Base-by-base conservation (phyloP, 306 rosid genomes). In the Mimosa bimucronata region DNA sequence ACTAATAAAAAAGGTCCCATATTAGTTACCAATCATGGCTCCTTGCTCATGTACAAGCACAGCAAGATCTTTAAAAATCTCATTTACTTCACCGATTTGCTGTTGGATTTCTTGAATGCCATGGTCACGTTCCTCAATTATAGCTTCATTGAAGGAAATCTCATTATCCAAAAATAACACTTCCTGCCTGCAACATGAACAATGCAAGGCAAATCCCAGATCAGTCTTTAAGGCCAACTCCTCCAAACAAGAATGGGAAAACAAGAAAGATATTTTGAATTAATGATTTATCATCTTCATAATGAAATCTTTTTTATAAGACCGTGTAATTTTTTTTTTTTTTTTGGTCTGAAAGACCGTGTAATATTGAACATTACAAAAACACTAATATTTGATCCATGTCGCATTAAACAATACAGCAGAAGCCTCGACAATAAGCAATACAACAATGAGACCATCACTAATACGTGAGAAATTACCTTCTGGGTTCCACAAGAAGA, bases 71-170 rank as follows among this genome's bases (percentile, higher is more conserved):
- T 94, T 94, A 75, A 94, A 92, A 78, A 94, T 92, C 84, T 92
- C 98, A 83, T 90, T 92, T 74, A 94, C 97, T 87, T 94, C 98
- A 62, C 97, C 97, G 80, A 94, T 94, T 88, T 92, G 97, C 52
- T 90, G 94, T 86, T 94, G 98, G 75, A 94, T 94, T 89, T 94
- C 98, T 81, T 94, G 97, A 81, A 94, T 94, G 55, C 98, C 98
- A 75, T 92, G 98, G 31, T 94, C 98, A 80, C 98, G 87, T 91
- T 94, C 98, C 88, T 94, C 97, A 19, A 94, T 94, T 67, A 94
- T 86, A 79, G 98, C 97, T 84, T 94, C 98, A 40, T 94, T 94
- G 85, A 94, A 94, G 81, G 91, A 91, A 81, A 94, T 90, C 83
- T 94, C 98, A 83, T 89, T 92, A 87, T 94, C 98, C 84, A 94